Evolutionary conservation across 2,329 filamentous ascomycete genomes (phyloP), one percentile per base, ranked within the genome.

Genomic region (Fusarium mangiferae): DNA sequence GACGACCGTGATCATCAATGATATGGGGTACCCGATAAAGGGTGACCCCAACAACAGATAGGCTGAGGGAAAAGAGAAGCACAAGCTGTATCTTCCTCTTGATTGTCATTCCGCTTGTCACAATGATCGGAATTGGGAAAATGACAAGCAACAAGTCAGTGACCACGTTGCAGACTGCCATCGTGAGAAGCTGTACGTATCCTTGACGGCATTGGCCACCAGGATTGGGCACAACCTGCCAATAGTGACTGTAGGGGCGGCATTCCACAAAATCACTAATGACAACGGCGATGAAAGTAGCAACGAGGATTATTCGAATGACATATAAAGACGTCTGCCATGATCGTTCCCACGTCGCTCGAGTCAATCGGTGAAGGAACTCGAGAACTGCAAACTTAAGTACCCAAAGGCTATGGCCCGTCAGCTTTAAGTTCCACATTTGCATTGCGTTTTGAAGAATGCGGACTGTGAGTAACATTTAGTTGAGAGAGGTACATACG

Each of bases 301-400:
- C 84, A 28, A 89, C 84, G 4, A 98, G 89, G 64, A 94, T 93
- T 80, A 90, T 90, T 67, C 94, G 90, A 72, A 98, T 94, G 69
- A 89, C 86, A 58, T 91, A 86, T 15, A 98, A 85, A 18, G 91
- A 90, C 52, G 90, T 83, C 71, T 94, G 91, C 80, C 97, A 94
- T 30, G 92, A 91, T 59, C 89, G 88, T 70, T 92, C 91, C 93
- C 95, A 98, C 64, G 94, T 93, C 51, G 92, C 90, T 62, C 91
- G 91, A 6, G 94, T 96, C 59, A 98, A 88, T 63, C 96, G 92
- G 80, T 93, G 93, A 75, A 98, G 91, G 79, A 98, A 98, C 81
- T 98, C 95, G 68, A 95, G 92, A 65, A 98, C 92, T 41, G 95
- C 94, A 78, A 92, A 90, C 82, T 98, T 99, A 73, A 96, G 90